phyloP scores from a whole-genome alignment of 805 yeast species.

The Zygotorulaspora sp. region DNA sequence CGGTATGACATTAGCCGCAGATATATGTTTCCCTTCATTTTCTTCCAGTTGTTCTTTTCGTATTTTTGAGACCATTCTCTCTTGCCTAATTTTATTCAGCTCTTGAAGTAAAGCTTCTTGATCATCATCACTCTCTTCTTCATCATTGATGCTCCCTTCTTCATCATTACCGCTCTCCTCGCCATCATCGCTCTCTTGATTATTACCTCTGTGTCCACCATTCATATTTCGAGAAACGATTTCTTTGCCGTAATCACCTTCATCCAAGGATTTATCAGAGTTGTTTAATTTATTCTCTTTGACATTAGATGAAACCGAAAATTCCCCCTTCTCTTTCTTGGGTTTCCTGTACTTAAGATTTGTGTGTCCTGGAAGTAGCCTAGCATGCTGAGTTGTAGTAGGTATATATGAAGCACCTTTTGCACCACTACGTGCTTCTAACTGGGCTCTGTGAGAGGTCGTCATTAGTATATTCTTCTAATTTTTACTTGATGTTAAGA shows the following conservation, averaged over 20 bases:
- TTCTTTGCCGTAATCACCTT: too few relatives aligned
- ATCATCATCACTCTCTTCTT: slow-evolving; percentile 31
- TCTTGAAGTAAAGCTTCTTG: slow-evolving; percentile 44
- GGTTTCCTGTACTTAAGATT: slow-evolving; percentile 46
- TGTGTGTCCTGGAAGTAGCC: slow-evolving; percentile 52
- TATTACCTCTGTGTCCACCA: slow-evolving; percentile 16
- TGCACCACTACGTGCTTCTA: slow-evolving; percentile 57
- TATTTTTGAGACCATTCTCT: slow-evolving; percentile 29
- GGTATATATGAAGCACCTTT: slow-evolving; percentile 37
- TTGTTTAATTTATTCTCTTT: slow-evolving; percentile 5
- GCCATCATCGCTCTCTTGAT: slow-evolving; percentile 39
- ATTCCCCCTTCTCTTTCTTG: slow-evolving; percentile 22
- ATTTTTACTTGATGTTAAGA: not conserved
- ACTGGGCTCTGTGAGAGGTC: slow-evolving; percentile 65
- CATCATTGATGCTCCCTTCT: slow-evolving; percentile 28
- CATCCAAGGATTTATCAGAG: slow-evolving; percentile 9
- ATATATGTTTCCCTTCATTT: slow-evolving; percentile 19
- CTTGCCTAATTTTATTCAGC: slow-evolving; percentile 38
- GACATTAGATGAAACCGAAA: slow-evolving; percentile 3
- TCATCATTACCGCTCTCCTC: slow-evolving; percentile 36
- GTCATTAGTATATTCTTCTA: slow-evolving; percentile 42
- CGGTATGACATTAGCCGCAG: slow-evolving; percentile 13
- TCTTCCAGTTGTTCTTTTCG: slow-evolving; percentile 28
- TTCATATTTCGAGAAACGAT: too few relatives aligned
- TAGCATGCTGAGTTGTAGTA: slow-evolving; percentile 49